These are phyloP conservation scores for Amaranthus palmeri DNA, from an alignment of 148 eudicot genomes.

Conservation along the genomic window DNA sequence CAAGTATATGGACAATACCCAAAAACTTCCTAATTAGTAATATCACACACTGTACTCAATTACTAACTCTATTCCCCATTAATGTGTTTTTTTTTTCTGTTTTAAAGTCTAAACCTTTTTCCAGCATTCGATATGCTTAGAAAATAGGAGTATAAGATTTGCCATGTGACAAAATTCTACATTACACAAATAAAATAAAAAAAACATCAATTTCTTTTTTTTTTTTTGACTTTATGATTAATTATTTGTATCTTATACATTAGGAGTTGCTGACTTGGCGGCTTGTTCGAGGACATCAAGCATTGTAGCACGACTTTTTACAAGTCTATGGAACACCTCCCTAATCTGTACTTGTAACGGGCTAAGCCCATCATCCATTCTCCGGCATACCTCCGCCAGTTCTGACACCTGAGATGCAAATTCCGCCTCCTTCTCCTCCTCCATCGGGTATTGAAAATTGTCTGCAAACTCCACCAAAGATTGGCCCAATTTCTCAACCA, in stretches of 20 bases:
- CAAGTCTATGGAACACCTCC: conserved; percentile 88
- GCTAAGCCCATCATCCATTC: conserved; percentile 74
- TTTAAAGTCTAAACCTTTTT: background rate
- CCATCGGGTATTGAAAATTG: conserved; percentile 60
- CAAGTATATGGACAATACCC: conserved; percentile 2
- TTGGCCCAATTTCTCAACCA: conserved; percentile 48
- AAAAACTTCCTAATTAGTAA: background rate
- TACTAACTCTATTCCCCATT: conserved; percentile 6
- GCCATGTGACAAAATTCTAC: conserved; percentile 15
- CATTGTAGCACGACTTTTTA: conserved; percentile 61
- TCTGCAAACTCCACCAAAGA: conserved; percentile 49
- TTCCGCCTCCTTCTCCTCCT: conserved; percentile 57
- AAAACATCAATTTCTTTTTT: background rate
- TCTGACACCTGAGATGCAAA: conserved; percentile 57
- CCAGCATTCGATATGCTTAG: background rate
- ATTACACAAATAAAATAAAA: background rate
- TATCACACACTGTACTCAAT: background rate
- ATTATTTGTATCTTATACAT: conserved; percentile 18
- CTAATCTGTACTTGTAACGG: conserved; percentile 68
- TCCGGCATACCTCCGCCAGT: conserved; percentile 54
- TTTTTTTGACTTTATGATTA: background rate
- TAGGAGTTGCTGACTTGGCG: conserved; percentile 37
- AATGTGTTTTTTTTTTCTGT: background rate
- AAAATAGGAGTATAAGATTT: background rate
- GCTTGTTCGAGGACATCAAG: conserved; percentile 77